Percentiles rank a stretch among this genome's conserved stretches.
Conservation (phyloP, 768 basidiomycete genomes). For the Suillus fuscotomentosus region DNA sequence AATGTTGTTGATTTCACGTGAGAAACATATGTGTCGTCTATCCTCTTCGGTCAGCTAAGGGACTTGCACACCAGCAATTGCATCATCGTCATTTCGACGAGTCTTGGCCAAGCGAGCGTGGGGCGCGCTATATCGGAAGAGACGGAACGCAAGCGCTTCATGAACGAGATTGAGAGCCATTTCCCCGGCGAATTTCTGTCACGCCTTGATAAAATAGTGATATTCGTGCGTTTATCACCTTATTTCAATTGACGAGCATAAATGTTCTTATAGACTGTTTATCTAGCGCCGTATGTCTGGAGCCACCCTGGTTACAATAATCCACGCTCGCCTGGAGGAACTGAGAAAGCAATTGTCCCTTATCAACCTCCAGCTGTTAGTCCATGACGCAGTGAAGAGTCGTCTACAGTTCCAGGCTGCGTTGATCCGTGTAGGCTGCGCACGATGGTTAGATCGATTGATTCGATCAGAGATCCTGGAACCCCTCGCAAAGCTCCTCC, state of each 20-base stretch:
- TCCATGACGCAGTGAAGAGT: not conserved
- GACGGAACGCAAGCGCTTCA: constrained; percentile 4
- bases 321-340: constrained; percentile 5
- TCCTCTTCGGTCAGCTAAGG: not conserved
- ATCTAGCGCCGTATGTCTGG: constrained; percentile 6
- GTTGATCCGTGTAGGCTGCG: not conserved
- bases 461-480: constrained; percentile 6
- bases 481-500: constrained; percentile 6
- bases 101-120: constrained; percentile 5
- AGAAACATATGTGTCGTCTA: not conserved
- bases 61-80: constrained; percentile 1
- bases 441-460: constrained; percentile 4
- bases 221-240: constrained; percentile 1
- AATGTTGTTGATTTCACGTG: constrained; percentile 7
- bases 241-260: not conserved
- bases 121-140: constrained; percentile 2
- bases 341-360: constrained; percentile 5
- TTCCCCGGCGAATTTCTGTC: constrained; percentile 7
- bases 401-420: not conserved
- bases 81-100: constrained; percentile 6
- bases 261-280: not conserved
- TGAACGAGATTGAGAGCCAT: not conserved
- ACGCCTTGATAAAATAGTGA: constrained; percentile 8
- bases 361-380: constrained; percentile 1
- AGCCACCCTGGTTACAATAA: constrained; percentile 1